These are phyloP conservation scores for Alectoria sarmentosa DNA, from an alignment of 495 filamentous ascomycete species.

Conservation along the genomic window DNA sequence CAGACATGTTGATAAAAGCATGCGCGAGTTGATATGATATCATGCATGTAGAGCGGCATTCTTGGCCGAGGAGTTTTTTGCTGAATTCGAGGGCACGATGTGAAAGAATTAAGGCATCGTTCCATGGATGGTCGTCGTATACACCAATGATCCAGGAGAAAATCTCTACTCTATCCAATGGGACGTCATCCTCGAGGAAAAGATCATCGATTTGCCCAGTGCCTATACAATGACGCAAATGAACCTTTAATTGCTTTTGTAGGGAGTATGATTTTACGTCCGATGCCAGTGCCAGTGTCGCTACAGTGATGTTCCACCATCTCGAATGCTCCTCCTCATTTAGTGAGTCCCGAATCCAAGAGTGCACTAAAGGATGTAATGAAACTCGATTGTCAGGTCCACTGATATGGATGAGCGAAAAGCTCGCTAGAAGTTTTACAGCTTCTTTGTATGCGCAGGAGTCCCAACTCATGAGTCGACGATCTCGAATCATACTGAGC, in stretches of 20 bases:
- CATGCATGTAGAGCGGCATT: background rate
- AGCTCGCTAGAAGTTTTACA: too few species aligned
- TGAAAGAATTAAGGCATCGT: background rate
- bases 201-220: background rate
- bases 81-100: background rate
- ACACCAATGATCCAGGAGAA: too few species aligned
- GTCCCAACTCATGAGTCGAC: too few species aligned
- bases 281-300: background rate
- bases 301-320: too few species aligned
- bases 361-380: too few species aligned
- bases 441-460: too few species aligned
- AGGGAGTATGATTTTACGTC: background rate
- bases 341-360: too few species aligned
- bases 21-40: background rate
- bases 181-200: background rate
- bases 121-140: background rate
- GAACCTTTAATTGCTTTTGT: background rate
- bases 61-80: background rate
- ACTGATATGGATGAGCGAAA: too few species aligned
- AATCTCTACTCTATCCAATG: background rate
- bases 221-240: slow-evolving; percentile 3
- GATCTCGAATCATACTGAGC: too few species aligned
- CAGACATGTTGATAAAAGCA: background rate
- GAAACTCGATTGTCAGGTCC: too few species aligned
- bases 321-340: too few species aligned